Evolutionary conservation across 495 filamentous ascomycete species (phyloP), one percentile per base, ranked within the genome.

Genomic region (Daldinia caldariorum): DNA sequence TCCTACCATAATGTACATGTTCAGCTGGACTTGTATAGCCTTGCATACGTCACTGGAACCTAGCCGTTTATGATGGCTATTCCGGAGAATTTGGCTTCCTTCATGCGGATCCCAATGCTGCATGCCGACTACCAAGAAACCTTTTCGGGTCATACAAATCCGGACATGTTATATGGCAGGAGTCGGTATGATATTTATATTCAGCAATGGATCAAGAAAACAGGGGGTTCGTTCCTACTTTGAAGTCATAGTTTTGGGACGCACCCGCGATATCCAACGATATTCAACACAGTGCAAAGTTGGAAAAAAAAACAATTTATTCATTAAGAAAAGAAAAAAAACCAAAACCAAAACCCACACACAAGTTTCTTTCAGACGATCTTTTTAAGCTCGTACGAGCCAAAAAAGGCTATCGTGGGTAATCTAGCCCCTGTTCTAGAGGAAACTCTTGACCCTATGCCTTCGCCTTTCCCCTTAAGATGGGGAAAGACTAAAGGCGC

Each of bases 1-100:
- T 37, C 39, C 53, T 37, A 68, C 38, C n/a, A 37, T 38, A 29
- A 39, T 49, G 32, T 63, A 62, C 53, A 45, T 58, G 34, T 49
- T 41, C 54, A 54, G 58, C 53, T 62, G 54, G 58, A 34, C 54
- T 51, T 56, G 51, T 37, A 61, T 59, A 71, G 63, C 69, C 63
- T 71, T 45, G 43, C 37, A 37, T 50, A 63, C 47, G 31, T 39
- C 31, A 60, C 54, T 53, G 50, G 39, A 37, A 61, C 55, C 43
- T 60, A 31, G 55, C 49, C 49, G 26, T 60, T 62, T 49, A 47
- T 16, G 0, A 71, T 51, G 59, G 51, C 47, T 37, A 20, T 61
- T 55, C 62, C 47, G 60, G 31, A 22, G 60, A 69, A 49, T 60
- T 12, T 65, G 49, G 39, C 26, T 64, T 61, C 20, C 61, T 29